Conservation (phyloP, 2,329 filamentous ascomycete species). For the Pseudofabraea citricarpa region DNA sequence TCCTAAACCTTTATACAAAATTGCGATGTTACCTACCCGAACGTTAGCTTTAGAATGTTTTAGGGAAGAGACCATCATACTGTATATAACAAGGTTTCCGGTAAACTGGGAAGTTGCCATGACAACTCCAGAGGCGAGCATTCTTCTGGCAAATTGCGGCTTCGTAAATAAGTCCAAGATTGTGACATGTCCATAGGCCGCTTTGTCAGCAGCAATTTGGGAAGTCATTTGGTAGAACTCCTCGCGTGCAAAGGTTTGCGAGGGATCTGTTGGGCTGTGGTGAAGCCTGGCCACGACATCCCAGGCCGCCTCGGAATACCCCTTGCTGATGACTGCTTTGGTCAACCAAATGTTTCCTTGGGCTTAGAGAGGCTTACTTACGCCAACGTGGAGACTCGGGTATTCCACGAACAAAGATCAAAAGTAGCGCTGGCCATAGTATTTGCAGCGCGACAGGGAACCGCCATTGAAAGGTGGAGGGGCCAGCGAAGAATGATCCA, state of each 20-base stretch:
- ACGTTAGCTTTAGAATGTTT: not conserved
- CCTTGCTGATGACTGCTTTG: not conserved
- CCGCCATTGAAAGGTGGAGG: constrained; percentile 1
- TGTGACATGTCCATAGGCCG: not conserved
- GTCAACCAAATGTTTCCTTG: not conserved
- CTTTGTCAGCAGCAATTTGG: not conserved
- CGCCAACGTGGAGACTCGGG: constrained; percentile 3
- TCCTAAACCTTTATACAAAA: not conserved
- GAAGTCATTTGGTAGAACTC: constrained; percentile 2
- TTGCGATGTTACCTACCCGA: not conserved
- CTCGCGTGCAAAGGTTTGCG: not conserved
- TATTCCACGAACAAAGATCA: not conserved
- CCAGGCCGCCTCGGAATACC: not conserved
- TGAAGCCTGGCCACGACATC: not conserved
- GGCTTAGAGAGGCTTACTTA: not conserved
- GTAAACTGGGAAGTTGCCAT: not conserved
- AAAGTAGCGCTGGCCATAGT: not conserved
- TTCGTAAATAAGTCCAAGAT: not conserved
- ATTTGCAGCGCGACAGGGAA: constrained; percentile 2
- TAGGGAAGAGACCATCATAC: not conserved
- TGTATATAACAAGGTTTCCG: not conserved
- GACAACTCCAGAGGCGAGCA: not conserved
- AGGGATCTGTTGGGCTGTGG: not conserved
- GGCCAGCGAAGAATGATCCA: not conserved
- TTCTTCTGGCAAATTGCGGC: not conserved